Percentiles rank a stretch among this genome's conserved stretches.
phyloP scores from a whole-genome alignment of 345 rosid genomes.

The Tarenaya hassleriana region DNA sequence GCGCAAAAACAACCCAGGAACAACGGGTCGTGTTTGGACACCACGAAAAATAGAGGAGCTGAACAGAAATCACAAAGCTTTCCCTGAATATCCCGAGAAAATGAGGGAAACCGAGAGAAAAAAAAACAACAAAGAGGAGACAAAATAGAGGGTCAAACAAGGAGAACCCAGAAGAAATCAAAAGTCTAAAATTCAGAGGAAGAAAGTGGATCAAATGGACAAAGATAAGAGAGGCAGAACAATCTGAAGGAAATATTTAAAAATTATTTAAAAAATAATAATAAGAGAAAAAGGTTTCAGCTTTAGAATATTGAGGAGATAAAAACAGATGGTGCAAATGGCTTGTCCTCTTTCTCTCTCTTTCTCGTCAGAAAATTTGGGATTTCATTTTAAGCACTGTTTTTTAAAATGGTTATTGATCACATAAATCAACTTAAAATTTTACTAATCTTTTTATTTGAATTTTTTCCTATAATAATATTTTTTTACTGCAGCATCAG shows the following conservation, averaged over 20 bases:
- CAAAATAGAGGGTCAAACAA: conserved; percentile 17
- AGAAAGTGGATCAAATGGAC: conserved; percentile 6
- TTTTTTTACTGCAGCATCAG: too few relatives aligned
- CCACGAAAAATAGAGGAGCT: too few relatives aligned
- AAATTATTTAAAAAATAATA: too few relatives aligned
- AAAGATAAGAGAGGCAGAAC: neutral
- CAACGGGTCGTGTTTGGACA: neutral
- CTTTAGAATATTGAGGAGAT: conserved; percentile 6
- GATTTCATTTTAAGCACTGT: neutral
- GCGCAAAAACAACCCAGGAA: neutral
- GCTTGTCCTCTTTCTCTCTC: conserved; percentile 23
- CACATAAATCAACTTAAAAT: conserved; percentile 3
- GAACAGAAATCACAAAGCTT: too few relatives aligned
- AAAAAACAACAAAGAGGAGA: conserved; percentile 2
- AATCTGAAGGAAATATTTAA: neutral
- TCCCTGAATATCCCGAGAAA: conserved; percentile 12
- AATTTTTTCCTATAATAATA: too few relatives aligned
- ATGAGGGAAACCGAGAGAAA: conserved; percentile 6
- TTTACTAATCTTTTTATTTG: too few relatives aligned
- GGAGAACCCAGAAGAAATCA: conserved; percentile 16
- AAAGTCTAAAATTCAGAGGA: neutral
- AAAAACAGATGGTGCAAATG: conserved; percentile 14
- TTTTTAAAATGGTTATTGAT: conserved; percentile 6
- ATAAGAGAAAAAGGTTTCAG: neutral
- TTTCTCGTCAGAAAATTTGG: neutral